Conservation (phyloP, 2,329 filamentous ascomycete genomes). For the Penicillium sp. region DNA sequence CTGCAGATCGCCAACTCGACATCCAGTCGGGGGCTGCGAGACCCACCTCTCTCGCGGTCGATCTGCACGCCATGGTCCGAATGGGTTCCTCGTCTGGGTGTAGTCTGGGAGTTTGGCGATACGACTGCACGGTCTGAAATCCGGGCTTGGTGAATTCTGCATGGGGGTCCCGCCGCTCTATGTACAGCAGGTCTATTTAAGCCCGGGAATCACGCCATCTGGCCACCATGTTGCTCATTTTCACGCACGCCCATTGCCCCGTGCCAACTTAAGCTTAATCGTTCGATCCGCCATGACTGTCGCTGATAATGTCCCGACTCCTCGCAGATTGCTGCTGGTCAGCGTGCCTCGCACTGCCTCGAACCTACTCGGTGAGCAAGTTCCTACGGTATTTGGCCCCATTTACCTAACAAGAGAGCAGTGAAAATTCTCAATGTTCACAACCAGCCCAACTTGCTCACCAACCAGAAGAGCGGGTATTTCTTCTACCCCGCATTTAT, state of each 20-base stretch:
- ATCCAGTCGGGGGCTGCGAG: background rate
- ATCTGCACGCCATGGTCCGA: background rate
- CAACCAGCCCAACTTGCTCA: constrained; percentile 16
- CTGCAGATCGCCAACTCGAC: background rate
- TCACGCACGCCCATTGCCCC: constrained; percentile 9
- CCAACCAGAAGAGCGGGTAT: constrained; percentile 16
- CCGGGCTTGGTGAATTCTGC: background rate
- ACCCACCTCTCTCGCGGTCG: background rate
- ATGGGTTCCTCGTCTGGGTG: background rate
- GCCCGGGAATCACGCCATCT: constrained; percentile 16
- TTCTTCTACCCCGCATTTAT: constrained; percentile 17
- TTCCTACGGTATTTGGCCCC: no score
- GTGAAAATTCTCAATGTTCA: constrained; percentile 17
- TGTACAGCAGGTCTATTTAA: background rate
- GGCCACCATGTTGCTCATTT: constrained; percentile 5
- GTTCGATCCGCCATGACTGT: background rate
- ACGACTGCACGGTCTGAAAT: background rate
- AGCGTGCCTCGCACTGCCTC: constrained; percentile 20
- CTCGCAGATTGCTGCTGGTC: constrained; percentile 12
- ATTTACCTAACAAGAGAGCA: background rate
- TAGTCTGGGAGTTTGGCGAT: background rate
- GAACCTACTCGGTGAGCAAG: constrained; percentile 11
- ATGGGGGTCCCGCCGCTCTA: background rate
- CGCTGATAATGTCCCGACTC: background rate
- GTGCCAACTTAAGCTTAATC: constrained; percentile 13